Percentiles rank a stretch among this genome's conserved stretches.
These are phyloP conservation scores for Yarrowia phangngaensis DNA, from an alignment of 805 yeast species.

Conservation along the genomic window DNA sequence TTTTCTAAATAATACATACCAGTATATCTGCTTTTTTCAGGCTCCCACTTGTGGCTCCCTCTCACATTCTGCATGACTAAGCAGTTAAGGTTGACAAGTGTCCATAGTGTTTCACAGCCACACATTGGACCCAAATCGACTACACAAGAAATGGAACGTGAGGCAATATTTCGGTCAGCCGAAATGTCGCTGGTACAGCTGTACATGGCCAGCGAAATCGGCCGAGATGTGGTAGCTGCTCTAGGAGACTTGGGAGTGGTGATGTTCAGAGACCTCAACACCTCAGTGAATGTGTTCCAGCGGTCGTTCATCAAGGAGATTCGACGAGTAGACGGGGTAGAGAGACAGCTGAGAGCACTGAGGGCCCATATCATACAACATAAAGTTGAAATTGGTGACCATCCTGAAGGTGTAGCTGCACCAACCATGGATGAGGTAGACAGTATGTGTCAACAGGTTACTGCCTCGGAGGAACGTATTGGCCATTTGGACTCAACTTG, in stretches of 20 bases:
- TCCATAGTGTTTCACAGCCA: constrained; percentile 10
- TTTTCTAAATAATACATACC: too few species aligned
- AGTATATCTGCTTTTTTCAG: too few species aligned
- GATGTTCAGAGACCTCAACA: constrained; percentile 85
- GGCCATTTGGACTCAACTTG: constrained; percentile 64
- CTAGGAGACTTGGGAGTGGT: constrained; percentile 79
- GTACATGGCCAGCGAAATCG: constrained; percentile 81
- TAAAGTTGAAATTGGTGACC: constrained; percentile 31
- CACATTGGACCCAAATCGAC: background rate
- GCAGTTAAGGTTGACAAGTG: constrained; percentile 27
- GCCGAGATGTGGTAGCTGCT: constrained; percentile 76
- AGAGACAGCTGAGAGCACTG: constrained; percentile 59
- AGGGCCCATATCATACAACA: constrained; percentile 35
- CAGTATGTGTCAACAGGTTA: constrained; percentile 58
- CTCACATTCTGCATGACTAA: too few species aligned
- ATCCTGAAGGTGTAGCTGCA: constrained; percentile 13
- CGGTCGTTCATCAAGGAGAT: constrained; percentile 84
- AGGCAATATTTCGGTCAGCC: constrained; percentile 55
- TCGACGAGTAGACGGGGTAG: constrained; percentile 73
- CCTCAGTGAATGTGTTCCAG: constrained; percentile 74
- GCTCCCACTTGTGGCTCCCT: too few species aligned
- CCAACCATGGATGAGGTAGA: constrained; percentile 59
- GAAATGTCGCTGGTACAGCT: constrained; percentile 93
- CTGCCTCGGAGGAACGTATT: constrained; percentile 65
- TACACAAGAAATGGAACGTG: constrained; percentile 10